Base-by-base conservation (phyloP, 163 green algal genomes). In the Volvox carteri region DNA sequence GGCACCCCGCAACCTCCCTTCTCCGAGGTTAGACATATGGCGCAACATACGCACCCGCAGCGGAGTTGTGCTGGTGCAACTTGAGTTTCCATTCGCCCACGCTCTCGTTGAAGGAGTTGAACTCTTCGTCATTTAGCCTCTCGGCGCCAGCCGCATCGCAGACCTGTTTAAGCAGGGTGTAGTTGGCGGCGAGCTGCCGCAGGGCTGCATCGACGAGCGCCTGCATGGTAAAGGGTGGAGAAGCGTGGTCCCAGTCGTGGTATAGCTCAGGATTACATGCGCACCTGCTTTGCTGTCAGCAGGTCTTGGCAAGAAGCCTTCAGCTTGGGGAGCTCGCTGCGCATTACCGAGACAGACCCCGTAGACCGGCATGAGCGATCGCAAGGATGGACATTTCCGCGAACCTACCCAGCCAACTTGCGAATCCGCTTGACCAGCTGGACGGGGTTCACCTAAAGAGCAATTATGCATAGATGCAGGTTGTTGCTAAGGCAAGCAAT, bases 291-390 rank as follows among this genome's bases (percentile, higher is more conserved):
- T 33, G 25, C 11, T 35, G 48, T 88, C 14, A 88, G 33, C 35
- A 88, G 68, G 14, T 88, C 83, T 23, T 44, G 83, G 50, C 83
- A 88, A 4, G 67, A 52, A 0, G 67, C 68, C 37, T 88, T 67
- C 23, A 88, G 54, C 37, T 74, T 52, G 0, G 83, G 83, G 25
- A 88, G 52, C 37, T 88, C 83, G 54, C 83, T 88, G 80, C 42
- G 25, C 25, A 16, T 33, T 0, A 18, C 33, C 23, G 33, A 14
- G 23, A 19, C n/a, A 50, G 50, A 35, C 30, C n/a, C 68, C 4
- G 41, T 56, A 48, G 4, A 19, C 37, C 7, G 21, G 25, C 5
- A 65, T 12, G 54, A 11, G 54, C 54, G 68, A 50, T n/a, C n/a
- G n/a, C n/a, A n/a, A n/a, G n/a, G 68, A 41, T 37, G 8, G 33